phyloP scores from a whole-genome alignment of 1,284 basidiomycete genomes.

The Thecaphora thlaspeos region DNA sequence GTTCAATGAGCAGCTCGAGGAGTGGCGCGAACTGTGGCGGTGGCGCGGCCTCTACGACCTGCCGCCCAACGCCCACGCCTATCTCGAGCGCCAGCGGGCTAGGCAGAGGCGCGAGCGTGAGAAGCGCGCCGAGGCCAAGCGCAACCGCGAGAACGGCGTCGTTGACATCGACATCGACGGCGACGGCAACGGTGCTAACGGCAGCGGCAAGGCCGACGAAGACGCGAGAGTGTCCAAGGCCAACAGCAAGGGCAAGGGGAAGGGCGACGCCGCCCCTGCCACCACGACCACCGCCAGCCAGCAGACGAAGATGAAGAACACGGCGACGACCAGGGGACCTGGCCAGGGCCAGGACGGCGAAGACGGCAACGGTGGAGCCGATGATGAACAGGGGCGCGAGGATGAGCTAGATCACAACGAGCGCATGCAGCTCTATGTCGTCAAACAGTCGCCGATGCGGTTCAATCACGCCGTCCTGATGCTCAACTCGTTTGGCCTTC shows the following conservation, averaged over 20 bases:
- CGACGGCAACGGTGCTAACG: too few relatives aligned
- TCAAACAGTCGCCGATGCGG: slow-evolving; percentile 44
- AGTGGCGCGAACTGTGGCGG: slow-evolving; percentile 70
- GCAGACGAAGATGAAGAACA: too few relatives aligned
- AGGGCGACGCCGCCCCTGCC: slow-evolving; percentile 6
- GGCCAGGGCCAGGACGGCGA: slow-evolving; percentile 1
- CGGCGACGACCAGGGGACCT: too few relatives aligned
- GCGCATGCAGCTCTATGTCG: slow-evolving; percentile 46
- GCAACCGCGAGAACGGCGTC: too few relatives aligned
- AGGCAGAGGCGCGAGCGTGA: slow-evolving; percentile 16
- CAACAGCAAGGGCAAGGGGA: slow-evolving; percentile 11
- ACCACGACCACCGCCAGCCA: too few relatives aligned
- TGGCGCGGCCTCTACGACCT: slow-evolving; percentile 34
- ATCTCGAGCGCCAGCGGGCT: slow-evolving; percentile 20
- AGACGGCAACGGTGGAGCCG: too few relatives aligned
- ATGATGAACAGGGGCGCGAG: slow-evolving; percentile 7
- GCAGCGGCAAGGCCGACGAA: too few relatives aligned
- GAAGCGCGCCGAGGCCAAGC: too few relatives aligned
- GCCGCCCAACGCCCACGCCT: slow-evolving; percentile 17
- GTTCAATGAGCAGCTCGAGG: slow-evolving; percentile 75
- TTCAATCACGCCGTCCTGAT: slow-evolving; percentile 53
- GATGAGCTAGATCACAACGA: slow-evolving; percentile 47
- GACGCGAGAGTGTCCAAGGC: slow-evolving; percentile 7
- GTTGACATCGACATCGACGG: too few relatives aligned
- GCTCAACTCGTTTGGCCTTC: slow-evolving; percentile 89